A percentile compares a stretch with the other conserved stretches of the same genome.
These are phyloP conservation scores for Hypomontagnella monticulosa DNA, from an alignment of 495 filamentous ascomycete genomes.

Conservation along the genomic window DNA sequence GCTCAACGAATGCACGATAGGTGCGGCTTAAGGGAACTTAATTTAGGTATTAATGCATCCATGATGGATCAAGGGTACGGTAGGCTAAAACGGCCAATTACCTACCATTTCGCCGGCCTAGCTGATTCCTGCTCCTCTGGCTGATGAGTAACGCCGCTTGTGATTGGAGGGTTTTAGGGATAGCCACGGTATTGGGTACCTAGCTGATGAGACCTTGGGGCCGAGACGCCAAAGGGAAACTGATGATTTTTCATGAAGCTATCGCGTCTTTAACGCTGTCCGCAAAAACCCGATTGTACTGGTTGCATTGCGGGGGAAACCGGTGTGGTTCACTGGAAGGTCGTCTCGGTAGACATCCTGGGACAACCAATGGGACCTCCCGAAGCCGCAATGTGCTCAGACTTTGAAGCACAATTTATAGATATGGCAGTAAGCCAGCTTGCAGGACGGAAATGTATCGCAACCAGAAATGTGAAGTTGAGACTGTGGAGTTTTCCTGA, in stretches of 20 bases:
- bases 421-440: slow-evolving; percentile 20
- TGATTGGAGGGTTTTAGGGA: slow-evolving; percentile 25
- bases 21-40: slow-evolving; percentile 38
- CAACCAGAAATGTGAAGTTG: slow-evolving; percentile 13
- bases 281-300: slow-evolving; percentile 33
- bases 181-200: slow-evolving; percentile 4
- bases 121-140: slow-evolving; percentile 1
- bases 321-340: slow-evolving; percentile 24
- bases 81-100: slow-evolving; percentile 40
- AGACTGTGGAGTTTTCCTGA: slow-evolving; percentile 6
- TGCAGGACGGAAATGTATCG: slow-evolving; percentile 10
- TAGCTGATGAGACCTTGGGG: slow-evolving; percentile 18
- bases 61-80: slow-evolving; percentile 8
- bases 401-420: slow-evolving; percentile 26
- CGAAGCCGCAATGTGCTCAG: slow-evolving; percentile 36
- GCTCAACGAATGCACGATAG: slow-evolving; percentile 23
- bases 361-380: slow-evolving; percentile 24
- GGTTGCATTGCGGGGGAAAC: slow-evolving; percentile 37
- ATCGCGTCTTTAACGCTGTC: slow-evolving; percentile 25
- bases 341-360: slow-evolving; percentile 14
- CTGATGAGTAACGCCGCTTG: slow-evolving; percentile 11
- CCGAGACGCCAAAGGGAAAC: background rate
- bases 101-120: slow-evolving; percentile 30
- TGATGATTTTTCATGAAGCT: slow-evolving; percentile 26
- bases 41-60: slow-evolving; percentile 40